Evolutionary conservation across 306 rosid genomes (phyloP), one percentile per base, ranked within the genome.

Genomic region (Castanea sativa): DNA sequence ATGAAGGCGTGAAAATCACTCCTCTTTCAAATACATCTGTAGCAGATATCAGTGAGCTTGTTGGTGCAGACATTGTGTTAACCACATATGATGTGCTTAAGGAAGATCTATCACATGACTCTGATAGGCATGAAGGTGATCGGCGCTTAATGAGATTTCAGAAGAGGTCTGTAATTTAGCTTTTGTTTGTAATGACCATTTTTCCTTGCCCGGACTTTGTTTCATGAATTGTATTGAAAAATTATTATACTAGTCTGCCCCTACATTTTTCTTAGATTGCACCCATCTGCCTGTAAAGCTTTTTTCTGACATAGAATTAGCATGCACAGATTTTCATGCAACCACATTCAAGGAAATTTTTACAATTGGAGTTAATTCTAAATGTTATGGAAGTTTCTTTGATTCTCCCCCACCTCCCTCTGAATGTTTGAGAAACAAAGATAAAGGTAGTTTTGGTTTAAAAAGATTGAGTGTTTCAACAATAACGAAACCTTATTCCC

Each of bases 71-170:
- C 85, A 86, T 95, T 78, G 98, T 95, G 33, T 35, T 95, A 77
- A 95, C 99, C 60, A 89, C 99, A 20, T 95, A 95, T 80, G 98
- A 95, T 78, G 92, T 90, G 80, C 99, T 92, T 82, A 95, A 88
- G 82, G 98, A 90, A 84, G 98, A 95, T 79, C 85, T 93, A 55
- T 91, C 98, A 59, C 99, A 92, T 74, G 99, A 95, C 77, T 92
- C 90, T 76, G 97, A 95, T 84, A 89, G 99, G 89, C 96, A 91
- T 78, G 90, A 85, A 83, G 99, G 99, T 64, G 99, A 95, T 83
- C 85, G 99, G 0, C 94, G 92, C 81, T 71, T 93, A 68, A 79
- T 95, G 91, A 92, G 99, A 86, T 91, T 95, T 83, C 96, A 91
- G 38, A 95, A 92, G 85, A 95, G 99, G 99, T 94, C 74, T 76